Evolutionary conservation across 768 basidiomycete species (phyloP), one percentile per base, ranked within the genome.

Genomic region (Suillus subluteus): DNA sequence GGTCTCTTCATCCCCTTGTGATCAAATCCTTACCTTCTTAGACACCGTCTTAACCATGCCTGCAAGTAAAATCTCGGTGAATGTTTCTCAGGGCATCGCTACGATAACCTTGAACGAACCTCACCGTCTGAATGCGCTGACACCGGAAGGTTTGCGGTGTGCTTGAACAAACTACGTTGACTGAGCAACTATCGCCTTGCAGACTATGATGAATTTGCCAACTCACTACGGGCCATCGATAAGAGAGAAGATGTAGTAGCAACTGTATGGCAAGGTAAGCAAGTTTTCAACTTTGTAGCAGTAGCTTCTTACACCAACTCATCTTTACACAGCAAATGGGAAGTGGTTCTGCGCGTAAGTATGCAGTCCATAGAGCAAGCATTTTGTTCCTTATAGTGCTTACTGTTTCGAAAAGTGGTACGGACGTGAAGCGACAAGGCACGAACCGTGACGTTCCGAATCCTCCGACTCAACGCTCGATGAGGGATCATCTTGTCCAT

Each of bases 321-420:
- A 21, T 41, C 46, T 61, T 37, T 23, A 16, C 56, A 5, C 55
- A 90, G 90, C 87, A 12, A 87, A 80, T 41, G 90, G 90, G 3
- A 84, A 81, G 67, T 91, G 89, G 89, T 91, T 91, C 75, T 91
- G 88, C 79, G 84, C 90, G 90, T 91, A 73, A 72, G 88, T 77
- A 21, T 5, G 40, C 50, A 65, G 58, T 50, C 32, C n/a, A 50
- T 18, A n/a, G 13, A 6, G 37, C 43, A 7, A 6, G 40, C 18
- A 21, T 38, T 38, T 59, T 56, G 23, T 40, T 62, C 21, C 44
- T 58, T 9, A 26, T 6, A 61, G 43, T 18, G 66, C 63, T 40
- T 67, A 43, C 16, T 56, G 37, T 41, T 30, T 54, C 62, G 44
- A 38, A 43, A 68, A 91, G 90, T 23, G 90, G 89, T 5, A 89